Percentiles rank a stretch among this genome's conserved stretches.
Evolutionary conservation across 192 early-diverging fungal genomes (phyloP).

Genomic region (Funneliformis geosporum): DNA sequence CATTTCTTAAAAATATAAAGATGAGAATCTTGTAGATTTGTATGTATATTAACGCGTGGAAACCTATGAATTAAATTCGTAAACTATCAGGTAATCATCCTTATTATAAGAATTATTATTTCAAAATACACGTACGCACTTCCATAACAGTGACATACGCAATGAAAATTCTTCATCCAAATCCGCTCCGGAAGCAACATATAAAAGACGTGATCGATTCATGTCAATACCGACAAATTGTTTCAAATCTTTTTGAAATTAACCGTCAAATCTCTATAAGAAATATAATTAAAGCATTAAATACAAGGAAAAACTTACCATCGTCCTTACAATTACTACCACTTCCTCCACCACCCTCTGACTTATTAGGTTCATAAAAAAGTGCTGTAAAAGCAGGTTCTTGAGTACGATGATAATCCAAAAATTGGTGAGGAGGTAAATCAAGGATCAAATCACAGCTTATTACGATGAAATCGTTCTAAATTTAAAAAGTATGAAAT

Average conservation of each 20-base stretch:
- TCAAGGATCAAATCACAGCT: constrained; percentile 91
- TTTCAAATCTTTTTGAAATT: constrained; percentile 32
- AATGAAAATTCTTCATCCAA: constrained; percentile 59
- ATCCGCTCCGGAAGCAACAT: constrained; percentile 44
- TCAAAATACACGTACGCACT: constrained; percentile 33
- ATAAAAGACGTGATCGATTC: constrained; percentile 40
- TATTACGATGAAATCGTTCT: constrained; percentile 90
- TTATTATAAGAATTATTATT: neutral
- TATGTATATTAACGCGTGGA: constrained; percentile 75
- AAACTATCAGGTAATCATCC: neutral
- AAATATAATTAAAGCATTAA: neutral
- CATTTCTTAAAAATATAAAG: constrained; percentile 92
- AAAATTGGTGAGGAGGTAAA: constrained; percentile 74
- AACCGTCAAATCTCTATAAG: neutral
- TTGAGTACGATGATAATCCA: constrained; percentile 80
- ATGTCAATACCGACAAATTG: constrained; percentile 49
- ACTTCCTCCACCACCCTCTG: constrained; percentile 66
- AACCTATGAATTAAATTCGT: constrained; percentile 56
- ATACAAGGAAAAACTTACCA: constrained; percentile 30
- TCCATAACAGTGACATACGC: constrained; percentile 52
- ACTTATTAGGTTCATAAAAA: constrained; percentile 77
- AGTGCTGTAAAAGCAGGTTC: constrained; percentile 80
- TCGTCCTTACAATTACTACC: constrained; percentile 49
- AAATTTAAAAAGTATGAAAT: constrained; percentile 14
- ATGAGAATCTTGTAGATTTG: constrained; percentile 87